phyloP scores from a whole-genome alignment of 352 stramenopile genomes.

The Pythium aphanidermatum region DNA sequence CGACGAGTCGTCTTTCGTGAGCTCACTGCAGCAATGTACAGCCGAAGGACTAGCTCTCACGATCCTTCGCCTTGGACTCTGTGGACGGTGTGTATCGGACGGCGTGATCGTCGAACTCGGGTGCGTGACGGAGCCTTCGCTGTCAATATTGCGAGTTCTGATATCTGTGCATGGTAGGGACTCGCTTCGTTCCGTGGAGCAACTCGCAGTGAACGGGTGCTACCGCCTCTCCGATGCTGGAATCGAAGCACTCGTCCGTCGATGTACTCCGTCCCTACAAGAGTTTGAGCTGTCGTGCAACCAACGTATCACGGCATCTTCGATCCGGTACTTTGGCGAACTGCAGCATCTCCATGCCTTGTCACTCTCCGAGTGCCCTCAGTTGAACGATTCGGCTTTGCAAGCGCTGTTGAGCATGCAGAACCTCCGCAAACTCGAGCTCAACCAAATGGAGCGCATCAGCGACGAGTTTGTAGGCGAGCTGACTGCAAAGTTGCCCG shows the following conservation, averaged over 20 bases:
- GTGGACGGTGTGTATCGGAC: slow-evolving; percentile 70
- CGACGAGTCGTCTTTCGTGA: slow-evolving; percentile 57
- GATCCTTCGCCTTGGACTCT: slow-evolving; percentile 59
- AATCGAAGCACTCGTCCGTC: slow-evolving; percentile 55
- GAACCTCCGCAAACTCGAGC: slow-evolving; percentile 48
- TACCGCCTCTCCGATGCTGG: slow-evolving; percentile 70
- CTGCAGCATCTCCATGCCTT: slow-evolving; percentile 58
- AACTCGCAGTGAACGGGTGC: slow-evolving; percentile 62
- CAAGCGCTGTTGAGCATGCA: slow-evolving; percentile 58
- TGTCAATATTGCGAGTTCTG: too few species aligned
- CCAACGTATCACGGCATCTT: slow-evolving; percentile 69
- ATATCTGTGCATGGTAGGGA: slow-evolving; percentile 22
- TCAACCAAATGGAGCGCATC: slow-evolving; percentile 77
- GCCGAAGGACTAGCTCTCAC: slow-evolving; percentile 37
- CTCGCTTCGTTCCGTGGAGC: slow-evolving; percentile 53
- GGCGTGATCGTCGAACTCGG: slow-evolving; percentile 63
- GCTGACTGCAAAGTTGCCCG: slow-evolving; percentile 37
- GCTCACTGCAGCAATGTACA: slow-evolving; percentile 44
- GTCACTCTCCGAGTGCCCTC: slow-evolving; percentile 69
- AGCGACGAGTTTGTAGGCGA: slow-evolving; percentile 50
- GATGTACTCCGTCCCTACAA: slow-evolving; percentile 63
- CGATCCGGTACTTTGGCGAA: slow-evolving; percentile 70
- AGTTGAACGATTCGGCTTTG: slow-evolving; percentile 57
- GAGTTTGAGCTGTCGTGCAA: slow-evolving; percentile 78
- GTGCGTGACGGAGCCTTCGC: slow-evolving; percentile 12